phyloP scores from a whole-genome alignment of 129 eudicot species.

The Helichrysum umbraculigerum region DNA sequence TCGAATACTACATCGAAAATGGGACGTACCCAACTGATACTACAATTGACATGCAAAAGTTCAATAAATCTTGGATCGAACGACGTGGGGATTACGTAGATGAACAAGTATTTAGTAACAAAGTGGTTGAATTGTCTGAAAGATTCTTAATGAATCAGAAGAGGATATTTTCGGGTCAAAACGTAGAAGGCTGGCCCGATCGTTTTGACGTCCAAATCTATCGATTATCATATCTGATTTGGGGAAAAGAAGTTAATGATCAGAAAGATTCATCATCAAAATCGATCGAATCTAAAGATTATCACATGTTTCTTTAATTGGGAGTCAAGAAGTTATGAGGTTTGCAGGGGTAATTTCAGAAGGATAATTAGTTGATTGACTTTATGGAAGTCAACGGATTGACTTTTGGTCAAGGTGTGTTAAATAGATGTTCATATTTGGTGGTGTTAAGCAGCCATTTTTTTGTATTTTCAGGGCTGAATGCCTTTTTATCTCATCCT shows the following conservation, averaged over 20 bases:
- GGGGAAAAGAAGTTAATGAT: background rate
- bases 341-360: too few relatives aligned
- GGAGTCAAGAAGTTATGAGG: background rate
- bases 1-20: conserved; percentile 5
- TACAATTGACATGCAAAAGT: background rate
- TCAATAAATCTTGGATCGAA: background rate
- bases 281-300: background rate
- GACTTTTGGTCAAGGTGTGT: background rate
- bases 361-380: background rate
- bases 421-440: background rate
- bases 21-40: background rate
- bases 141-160: background rate
- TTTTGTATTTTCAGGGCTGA: background rate
- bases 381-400: conserved; percentile 2
- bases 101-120: background rate
- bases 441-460: background rate
- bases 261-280: background rate
- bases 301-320: background rate
- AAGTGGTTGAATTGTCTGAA: background rate
- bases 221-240: background rate
- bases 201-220: background rate
- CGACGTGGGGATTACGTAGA: background rate
- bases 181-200: background rate
- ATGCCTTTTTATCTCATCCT: background rate
- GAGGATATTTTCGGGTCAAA: background rate